Base-by-base conservation (phyloP, 1,139 yeast genomes). In the Pichia terricola region DNA sequence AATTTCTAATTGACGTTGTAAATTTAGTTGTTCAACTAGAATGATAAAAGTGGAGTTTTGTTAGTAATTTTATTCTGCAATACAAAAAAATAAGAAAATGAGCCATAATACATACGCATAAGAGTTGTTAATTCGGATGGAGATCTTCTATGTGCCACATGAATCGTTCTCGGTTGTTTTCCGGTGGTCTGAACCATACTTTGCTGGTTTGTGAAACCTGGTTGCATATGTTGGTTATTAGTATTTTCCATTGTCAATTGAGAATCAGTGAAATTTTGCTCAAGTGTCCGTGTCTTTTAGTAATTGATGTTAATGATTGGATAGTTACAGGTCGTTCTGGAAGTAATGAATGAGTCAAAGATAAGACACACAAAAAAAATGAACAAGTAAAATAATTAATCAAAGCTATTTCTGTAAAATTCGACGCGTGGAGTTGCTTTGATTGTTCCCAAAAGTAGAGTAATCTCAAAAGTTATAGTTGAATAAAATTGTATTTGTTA, bases 41-140 rank as follows among this genome's bases (percentile, higher is more conserved):
- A 26, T 10, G 34, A 26, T 16, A 39, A 30, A 42, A 16, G 9
- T 6, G 22, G 22, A 16, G 22, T 16, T 16, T 16, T 16, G 22
- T 16, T 16, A 16, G 22, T 16, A 16, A 16, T 16, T 16, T 16
- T 16, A 16, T 16, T 16, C 22, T 16, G 22, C 22, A 16, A 16
- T 16, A 16, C 22, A 16, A 16, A 16, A 16, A 16, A 16, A 16
- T 16, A 16, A 16, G 22, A 16, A 16, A 16, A 16, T 16, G 22
- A 16, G 22, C 22, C 22, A 16, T 16, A 16, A 41, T 53, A 68
- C 72, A 54, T 69, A 68, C 74, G 80, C 95, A 91, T 89, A 52
- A 91, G 70, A 47, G 85, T 85, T n/a, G 97, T 89, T 62, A 91
- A 72, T 62, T 91, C 98, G 54, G 91, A 80, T 27, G 96, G 96